Conservation (phyloP, 2,329 filamentous ascomycete genomes). For the Fusarium aywerte region DNA sequence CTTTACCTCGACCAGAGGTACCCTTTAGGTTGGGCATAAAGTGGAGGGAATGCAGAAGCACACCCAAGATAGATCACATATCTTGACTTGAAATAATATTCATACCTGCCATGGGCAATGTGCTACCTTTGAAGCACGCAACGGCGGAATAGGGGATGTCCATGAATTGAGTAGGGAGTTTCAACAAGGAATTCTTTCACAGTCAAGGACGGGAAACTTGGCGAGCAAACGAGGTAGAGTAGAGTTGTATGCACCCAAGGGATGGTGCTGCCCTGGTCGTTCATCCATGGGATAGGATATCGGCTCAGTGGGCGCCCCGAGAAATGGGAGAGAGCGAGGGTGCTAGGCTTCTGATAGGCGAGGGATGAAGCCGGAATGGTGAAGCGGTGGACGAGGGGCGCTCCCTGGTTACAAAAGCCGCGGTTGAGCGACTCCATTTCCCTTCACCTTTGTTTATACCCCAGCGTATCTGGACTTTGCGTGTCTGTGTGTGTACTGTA, state of each 20-base stretch:
- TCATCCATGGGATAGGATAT: slow-evolving; percentile 30
- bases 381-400: slow-evolving; percentile 38
- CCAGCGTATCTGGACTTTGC: slow-evolving; percentile 7
- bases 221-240: slow-evolving; percentile 24
- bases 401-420: slow-evolving; percentile 34
- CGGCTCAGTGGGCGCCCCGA: slow-evolving; percentile 35
- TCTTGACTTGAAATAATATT: slow-evolving; percentile 1
- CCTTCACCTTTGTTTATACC: slow-evolving; percentile 30
- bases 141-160: slow-evolving; percentile 22
- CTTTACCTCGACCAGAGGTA: slow-evolving; percentile 33
- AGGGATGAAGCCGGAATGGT: slow-evolving; percentile 40
- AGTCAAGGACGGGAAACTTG: slow-evolving; percentile 6
- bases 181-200: slow-evolving; percentile 2
- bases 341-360: slow-evolving; percentile 38
- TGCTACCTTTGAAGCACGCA: not conserved
- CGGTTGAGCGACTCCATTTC: slow-evolving; percentile 27
- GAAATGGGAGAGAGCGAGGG: slow-evolving; percentile 38
- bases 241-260: slow-evolving; percentile 19
- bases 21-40: slow-evolving; percentile 33
- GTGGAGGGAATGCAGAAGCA: slow-evolving; percentile 35
- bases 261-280: slow-evolving; percentile 27
- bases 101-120: slow-evolving; percentile 2
- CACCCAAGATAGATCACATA: slow-evolving; percentile 21
- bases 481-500: not conserved
- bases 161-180: slow-evolving; percentile 6